Evolutionary conservation across 2,329 filamentous ascomycete species (phyloP).

Genomic region (Trichoderma sp.): DNA sequence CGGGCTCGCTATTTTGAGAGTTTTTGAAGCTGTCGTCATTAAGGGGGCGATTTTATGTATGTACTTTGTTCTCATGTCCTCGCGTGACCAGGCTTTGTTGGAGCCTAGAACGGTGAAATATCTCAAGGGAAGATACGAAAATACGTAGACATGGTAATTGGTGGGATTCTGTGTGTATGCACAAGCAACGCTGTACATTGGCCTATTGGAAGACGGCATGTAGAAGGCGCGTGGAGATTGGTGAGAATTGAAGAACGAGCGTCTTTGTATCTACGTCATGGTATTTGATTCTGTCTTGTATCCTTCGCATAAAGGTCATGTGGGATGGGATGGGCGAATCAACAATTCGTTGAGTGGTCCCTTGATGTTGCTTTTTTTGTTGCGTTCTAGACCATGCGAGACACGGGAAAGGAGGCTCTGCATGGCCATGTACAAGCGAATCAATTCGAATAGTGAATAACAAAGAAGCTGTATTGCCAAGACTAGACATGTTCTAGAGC

Average conservation of each 20-base stretch:
- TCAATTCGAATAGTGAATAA: background rate
- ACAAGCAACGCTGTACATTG: background rate
- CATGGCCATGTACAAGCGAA: background rate
- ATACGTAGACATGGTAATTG: background rate
- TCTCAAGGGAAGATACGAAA: background rate
- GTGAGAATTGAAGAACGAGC: background rate
- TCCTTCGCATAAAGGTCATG: background rate
- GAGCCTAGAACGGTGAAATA: conserved; percentile 2
- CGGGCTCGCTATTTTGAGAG: background rate
- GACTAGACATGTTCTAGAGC: background rate
- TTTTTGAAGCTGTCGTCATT: conserved; percentile 18
- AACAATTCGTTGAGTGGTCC: background rate
- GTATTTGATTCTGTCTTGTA: background rate
- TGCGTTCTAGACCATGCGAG: background rate
- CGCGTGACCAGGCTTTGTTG: conserved; percentile 12
- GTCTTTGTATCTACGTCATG: background rate
- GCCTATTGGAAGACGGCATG: background rate
- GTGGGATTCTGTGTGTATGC: background rate
- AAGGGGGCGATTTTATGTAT: background rate
- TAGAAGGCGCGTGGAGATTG: background rate
- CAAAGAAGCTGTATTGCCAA: background rate
- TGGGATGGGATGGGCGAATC: background rate
- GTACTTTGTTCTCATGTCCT: background rate
- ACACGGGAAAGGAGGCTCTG: background rate
- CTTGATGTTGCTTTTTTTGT: background rate